These are phyloP conservation scores for Phlebiopsis flavidoalba DNA, from an alignment of 768 basidiomycete genomes.

Conservation along the genomic window DNA sequence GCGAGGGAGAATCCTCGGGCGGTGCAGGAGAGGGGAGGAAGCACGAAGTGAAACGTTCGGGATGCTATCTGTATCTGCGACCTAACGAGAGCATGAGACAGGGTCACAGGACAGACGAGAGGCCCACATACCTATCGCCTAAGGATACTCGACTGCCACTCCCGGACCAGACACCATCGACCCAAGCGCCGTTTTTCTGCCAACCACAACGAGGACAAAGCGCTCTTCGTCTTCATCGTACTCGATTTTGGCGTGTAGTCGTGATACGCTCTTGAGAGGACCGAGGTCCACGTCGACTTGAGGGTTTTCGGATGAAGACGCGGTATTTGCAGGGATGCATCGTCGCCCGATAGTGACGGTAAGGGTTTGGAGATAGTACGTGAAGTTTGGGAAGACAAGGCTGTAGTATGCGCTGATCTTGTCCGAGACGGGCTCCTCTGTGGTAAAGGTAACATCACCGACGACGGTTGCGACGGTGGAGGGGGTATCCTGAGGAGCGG, in stretches of 20 bases:
- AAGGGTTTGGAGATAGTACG: constrained; percentile 96
- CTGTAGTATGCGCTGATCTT: constrained; percentile 93
- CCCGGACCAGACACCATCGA: constrained; percentile 93
- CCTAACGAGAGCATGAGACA: constrained; percentile 36
- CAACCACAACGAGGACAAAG: constrained; percentile 86
- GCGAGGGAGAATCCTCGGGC: constrained; percentile 77
- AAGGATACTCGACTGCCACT: constrained; percentile 85
- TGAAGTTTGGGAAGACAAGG: constrained; percentile 90
- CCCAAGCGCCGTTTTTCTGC: constrained; percentile 99
- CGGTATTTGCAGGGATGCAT: constrained; percentile 56
- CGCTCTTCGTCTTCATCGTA: constrained; percentile 87
- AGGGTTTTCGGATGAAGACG: constrained; percentile 50
- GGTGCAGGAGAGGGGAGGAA: constrained; percentile 82
- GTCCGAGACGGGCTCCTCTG: constrained; percentile 39
- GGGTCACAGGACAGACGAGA: not conserved
- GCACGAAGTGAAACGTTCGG: constrained; percentile 92
- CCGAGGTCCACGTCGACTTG: constrained; percentile 90
- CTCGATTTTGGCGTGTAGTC: constrained; percentile 92
- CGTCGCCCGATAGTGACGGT: constrained; percentile 91
- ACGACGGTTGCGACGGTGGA: constrained; percentile 23
- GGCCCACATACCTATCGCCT: constrained; percentile 63
- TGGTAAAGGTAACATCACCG: constrained; percentile 14
- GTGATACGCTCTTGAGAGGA: constrained; percentile 94
- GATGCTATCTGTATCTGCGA: constrained; percentile 97
- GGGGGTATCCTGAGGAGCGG: constrained; percentile 24